Conservation (phyloP, 306 rosid species). For the Vicia villosa region DNA sequence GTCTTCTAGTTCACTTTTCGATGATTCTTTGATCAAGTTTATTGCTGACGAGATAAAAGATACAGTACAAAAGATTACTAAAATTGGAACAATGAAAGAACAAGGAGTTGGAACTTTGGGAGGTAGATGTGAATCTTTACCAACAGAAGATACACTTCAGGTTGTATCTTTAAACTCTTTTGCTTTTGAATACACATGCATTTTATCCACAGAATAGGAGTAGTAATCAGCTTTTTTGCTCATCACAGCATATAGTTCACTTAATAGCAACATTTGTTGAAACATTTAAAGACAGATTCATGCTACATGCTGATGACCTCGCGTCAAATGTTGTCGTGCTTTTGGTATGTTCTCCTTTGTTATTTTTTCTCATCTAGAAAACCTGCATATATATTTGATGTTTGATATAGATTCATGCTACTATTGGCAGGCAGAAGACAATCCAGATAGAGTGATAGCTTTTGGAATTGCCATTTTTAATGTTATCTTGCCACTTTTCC, state of each 20-base stretch:
- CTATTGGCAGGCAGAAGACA: conserved; percentile 26
- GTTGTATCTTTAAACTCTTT: conserved; percentile 15
- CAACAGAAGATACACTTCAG: conserved; percentile 23
- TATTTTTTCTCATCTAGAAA: conserved; percentile 4
- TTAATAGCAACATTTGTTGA: conserved; percentile 8
- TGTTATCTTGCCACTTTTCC: conserved; percentile 18
- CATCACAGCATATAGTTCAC: conserved; percentile 3
- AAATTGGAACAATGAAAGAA: neutral
- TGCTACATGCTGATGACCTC: conserved; percentile 15
- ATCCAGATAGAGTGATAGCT: conserved; percentile 21
- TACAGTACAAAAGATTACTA: neutral
- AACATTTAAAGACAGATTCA: neutral
- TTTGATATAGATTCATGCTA: no score
- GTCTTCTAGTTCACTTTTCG: conserved; percentile 6
- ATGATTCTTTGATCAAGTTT: neutral
- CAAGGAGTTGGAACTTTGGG: neutral
- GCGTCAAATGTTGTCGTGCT: conserved; percentile 15
- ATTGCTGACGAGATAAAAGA: conserved; percentile 8
- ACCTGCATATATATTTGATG: no score
- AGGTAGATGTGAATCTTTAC: neutral
- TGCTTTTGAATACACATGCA: neutral
- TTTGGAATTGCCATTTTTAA: conserved; percentile 28
- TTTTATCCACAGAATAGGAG: neutral
- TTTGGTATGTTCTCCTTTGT: conserved; percentile 23
- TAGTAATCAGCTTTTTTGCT: neutral